Conservation (phyloP, 345 rosid species). For the Fremontodendron californicum region DNA sequence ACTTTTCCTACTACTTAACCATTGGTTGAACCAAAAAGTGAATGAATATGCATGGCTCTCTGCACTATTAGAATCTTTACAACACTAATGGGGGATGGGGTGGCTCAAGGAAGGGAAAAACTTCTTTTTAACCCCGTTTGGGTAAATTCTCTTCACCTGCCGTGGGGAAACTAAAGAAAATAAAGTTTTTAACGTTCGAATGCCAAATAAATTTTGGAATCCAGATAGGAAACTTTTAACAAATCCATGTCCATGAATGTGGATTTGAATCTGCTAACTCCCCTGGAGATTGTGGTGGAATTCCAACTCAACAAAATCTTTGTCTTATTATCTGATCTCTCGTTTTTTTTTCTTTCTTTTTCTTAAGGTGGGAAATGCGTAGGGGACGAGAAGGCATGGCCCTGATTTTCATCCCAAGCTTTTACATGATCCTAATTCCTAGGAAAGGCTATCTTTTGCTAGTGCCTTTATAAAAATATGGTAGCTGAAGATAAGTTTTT, state of each 20-base stretch:
- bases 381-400: slow-evolving; percentile 11
- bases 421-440: slow-evolving; percentile 12
- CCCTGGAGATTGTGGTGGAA: slow-evolving; percentile 20
- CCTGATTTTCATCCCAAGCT: slow-evolving; percentile 8
- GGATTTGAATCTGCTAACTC: slow-evolving; percentile 16
- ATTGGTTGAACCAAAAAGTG: neutral
- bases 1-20: neutral
- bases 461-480: neutral
- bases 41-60: neutral
- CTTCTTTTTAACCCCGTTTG: neutral
- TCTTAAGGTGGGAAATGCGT: neutral
- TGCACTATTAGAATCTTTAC: neutral
- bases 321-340: slow-evolving; percentile 16
- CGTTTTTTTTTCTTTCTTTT: neutral
- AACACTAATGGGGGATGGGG: neutral
- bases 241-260: slow-evolving; percentile 10
- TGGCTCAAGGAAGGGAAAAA: no score
- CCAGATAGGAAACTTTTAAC: neutral
- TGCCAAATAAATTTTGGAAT: neutral
- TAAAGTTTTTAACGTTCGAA: neutral
- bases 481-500: neutral
- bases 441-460: slow-evolving; percentile 11
- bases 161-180: neutral
- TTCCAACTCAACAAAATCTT: slow-evolving; percentile 25
- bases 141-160: neutral